Conservation (phyloP, 176 grass and related monocot species). For the Poa pratensis region DNA sequence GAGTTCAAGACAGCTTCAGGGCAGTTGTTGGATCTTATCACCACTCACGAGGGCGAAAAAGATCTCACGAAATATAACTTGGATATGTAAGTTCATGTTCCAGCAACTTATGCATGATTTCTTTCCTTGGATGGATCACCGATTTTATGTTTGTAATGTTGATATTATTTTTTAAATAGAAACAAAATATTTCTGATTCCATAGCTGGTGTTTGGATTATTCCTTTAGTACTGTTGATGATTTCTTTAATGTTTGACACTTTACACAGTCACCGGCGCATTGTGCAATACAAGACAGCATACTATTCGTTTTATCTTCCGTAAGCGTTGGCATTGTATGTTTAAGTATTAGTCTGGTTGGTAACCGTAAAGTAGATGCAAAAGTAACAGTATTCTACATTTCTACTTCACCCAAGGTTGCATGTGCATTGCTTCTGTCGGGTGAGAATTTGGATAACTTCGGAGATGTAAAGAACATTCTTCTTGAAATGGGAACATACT, state of each 20-base stretch:
- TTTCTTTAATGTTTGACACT: slow-evolving; percentile 38
- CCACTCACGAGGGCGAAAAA: slow-evolving; percentile 95
- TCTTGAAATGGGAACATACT: slow-evolving; percentile 96
- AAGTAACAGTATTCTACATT: slow-evolving; percentile 38
- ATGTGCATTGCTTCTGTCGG: slow-evolving; percentile 84
- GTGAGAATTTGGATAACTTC: slow-evolving; percentile 86
- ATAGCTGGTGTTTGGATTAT: slow-evolving; percentile 1
- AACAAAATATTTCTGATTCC: neutral
- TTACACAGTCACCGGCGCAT: slow-evolving; percentile 82
- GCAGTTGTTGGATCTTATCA: slow-evolving; percentile 94
- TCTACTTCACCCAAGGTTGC: slow-evolving; percentile 66
- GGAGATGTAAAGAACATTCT: slow-evolving; percentile 89
- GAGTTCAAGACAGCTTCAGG: slow-evolving; percentile 99
- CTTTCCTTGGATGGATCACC: slow-evolving; percentile 28
- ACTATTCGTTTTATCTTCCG: slow-evolving; percentile 99
- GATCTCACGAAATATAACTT: slow-evolving; percentile 87
- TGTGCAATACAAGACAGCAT: slow-evolving; percentile 96
- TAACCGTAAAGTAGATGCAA: neutral
- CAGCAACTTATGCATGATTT: neutral
- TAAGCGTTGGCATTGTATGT: slow-evolving; percentile 41
- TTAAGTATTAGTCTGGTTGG: neutral
- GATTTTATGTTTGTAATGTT: slow-evolving; percentile 22
- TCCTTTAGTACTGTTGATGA: slow-evolving; percentile 34
- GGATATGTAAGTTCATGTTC: slow-evolving; percentile 65
- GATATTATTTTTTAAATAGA: neutral